Evolutionary conservation across 2,329 filamentous ascomycete genomes (phyloP), one percentile per base, ranked within the genome.

Genomic region (Orbilia javanica): DNA sequence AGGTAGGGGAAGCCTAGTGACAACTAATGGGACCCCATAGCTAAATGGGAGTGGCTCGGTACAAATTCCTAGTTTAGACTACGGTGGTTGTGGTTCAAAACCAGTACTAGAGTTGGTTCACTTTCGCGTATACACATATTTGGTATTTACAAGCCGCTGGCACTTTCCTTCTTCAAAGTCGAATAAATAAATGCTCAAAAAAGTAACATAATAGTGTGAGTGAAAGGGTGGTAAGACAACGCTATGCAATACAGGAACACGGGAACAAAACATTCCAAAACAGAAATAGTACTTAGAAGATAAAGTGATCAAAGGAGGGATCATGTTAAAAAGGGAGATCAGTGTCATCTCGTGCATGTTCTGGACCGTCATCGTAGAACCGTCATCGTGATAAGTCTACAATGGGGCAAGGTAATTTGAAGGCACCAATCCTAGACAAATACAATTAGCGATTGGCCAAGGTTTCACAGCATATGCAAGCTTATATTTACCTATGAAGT

Each of bases 321-420:
- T 60, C 55, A 11, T 42, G 10, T 11, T 25, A 13, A 18, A 3
- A 13, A 8, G 31, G 18, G 11, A n/a, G 7, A 27, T 42, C 34
- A 39, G 42, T 25, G 10, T 39, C 20, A 18, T 39, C n/a, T 60
- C 34, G 20, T 42, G 13, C 11, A 20, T 42, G 15, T 27, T 3
- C 55, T 36, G 18, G 27, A 4, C 34, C 31, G 31, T 60, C 34
- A 27, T 42, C 11, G 20, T 15, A 46, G n/a, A 34, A 13, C 44
- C 15, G 25, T n/a, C n/a, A n/a, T n/a, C n/a, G n/a, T n/a, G n/a
- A n/a, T n/a, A n/a, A n/a, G 55, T 39, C 27, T 57, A 73, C 50
- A 74, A 34, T 4, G 68, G 65, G 44, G 75, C 67, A 52, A 79
- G 69, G 39, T 79, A 79, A 50, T 79, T 79, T 52, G 69, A 73